Evolutionary conservation across 2,329 filamentous ascomycete genomes (phyloP).

Genomic region (Phialocephala sp.): DNA sequence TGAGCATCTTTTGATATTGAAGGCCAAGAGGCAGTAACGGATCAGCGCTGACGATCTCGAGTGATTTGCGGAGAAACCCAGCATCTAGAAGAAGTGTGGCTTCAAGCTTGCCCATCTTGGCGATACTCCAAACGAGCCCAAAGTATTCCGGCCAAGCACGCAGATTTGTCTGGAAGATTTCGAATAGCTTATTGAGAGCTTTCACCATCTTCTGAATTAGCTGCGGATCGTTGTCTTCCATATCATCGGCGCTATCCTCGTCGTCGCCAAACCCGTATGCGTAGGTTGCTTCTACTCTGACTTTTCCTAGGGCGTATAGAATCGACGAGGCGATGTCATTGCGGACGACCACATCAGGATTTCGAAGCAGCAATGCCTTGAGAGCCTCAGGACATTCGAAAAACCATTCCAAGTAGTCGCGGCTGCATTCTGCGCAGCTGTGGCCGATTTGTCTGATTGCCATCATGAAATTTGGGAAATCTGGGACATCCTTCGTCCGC

Average conservation of each 20-base stretch:
- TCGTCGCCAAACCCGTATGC: constrained; percentile 50
- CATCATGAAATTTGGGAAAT: constrained; percentile 61
- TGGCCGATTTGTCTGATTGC: constrained; percentile 57
- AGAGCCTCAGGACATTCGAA: constrained; percentile 59
- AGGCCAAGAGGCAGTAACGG: constrained; percentile 31
- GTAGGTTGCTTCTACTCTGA: constrained; percentile 55
- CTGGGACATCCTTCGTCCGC: constrained; percentile 70
- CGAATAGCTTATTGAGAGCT: constrained; percentile 64
- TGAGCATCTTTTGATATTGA: constrained; percentile 62
- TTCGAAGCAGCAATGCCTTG: constrained; percentile 68
- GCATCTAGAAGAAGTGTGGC: constrained; percentile 62
- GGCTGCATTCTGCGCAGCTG: constrained; percentile 59
- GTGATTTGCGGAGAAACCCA: constrained; percentile 60
- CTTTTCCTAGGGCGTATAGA: constrained; percentile 55
- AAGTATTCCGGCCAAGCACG: constrained; percentile 82
- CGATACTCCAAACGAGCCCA: constrained; percentile 70
- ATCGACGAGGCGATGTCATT: constrained; percentile 57
- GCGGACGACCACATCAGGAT: constrained; percentile 62
- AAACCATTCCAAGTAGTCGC: constrained; percentile 67
- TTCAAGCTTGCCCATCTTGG: constrained; percentile 64
- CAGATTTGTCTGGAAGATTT: constrained; percentile 63
- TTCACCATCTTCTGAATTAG: constrained; percentile 43
- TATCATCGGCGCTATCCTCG: constrained; percentile 40
- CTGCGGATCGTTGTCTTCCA: constrained; percentile 41
- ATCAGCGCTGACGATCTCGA: constrained; percentile 43